Conservation (phyloP, 805 yeast species). For the Metschnikowia cerradonensis region DNA sequence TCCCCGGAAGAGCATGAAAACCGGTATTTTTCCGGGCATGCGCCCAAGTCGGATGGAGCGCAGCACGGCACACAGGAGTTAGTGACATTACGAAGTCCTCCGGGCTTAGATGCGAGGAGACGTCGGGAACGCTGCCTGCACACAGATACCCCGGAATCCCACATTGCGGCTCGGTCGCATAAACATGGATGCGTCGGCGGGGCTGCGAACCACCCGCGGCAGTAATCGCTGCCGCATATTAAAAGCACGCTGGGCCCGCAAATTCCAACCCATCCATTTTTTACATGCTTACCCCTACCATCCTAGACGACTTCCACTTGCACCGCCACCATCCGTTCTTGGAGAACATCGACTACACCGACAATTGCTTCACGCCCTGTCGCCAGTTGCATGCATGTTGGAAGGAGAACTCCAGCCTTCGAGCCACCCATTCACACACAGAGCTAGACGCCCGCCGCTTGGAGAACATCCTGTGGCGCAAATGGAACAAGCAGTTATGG, state of each 20-base stretch:
- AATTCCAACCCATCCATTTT: neutral
- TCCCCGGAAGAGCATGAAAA: neutral
- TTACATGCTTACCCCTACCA: constrained; percentile 5
- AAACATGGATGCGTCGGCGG: no score
- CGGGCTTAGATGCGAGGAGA: neutral
- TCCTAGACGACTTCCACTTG: constrained; percentile 14
- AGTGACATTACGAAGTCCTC: neutral
- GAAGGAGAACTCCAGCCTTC: constrained; percentile 20
- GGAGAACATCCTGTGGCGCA: constrained; percentile 39
- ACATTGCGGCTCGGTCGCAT: neutral
- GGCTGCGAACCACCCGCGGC: neutral
- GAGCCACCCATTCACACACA: constrained; percentile 17
- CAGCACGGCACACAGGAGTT: neutral
- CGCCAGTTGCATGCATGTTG: constrained; percentile 24
- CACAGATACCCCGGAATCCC: neutral
- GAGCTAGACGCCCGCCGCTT: constrained; percentile 25
- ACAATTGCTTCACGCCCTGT: constrained; percentile 12
- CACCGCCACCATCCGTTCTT: constrained; percentile 6
- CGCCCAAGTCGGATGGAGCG: neutral
- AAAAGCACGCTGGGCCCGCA: neutral
- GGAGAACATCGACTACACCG: constrained; percentile 34
- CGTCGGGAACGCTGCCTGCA: neutral
- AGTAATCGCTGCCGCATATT: neutral
- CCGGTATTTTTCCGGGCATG: neutral
- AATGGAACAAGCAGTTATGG: constrained; percentile 31